Conservation (phyloP, 345 rosid genomes). For the Microcos paniculata region DNA sequence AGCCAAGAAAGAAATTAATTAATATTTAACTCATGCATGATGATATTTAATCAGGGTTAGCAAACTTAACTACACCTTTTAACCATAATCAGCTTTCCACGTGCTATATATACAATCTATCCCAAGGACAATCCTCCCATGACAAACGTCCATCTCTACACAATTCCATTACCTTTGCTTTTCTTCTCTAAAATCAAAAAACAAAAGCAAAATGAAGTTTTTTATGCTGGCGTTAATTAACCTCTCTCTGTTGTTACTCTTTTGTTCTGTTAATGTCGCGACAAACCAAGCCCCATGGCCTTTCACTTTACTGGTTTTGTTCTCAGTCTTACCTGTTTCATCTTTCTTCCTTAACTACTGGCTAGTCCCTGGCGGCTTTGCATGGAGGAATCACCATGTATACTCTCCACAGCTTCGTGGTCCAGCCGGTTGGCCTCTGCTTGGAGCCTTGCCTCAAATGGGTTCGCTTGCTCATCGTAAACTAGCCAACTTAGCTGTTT, state of each 20-base stretch:
- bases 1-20: neutral
- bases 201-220: constrained; percentile 25
- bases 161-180: constrained; percentile 17
- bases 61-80: neutral
- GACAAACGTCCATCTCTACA: constrained; percentile 27
- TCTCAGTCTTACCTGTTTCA: constrained; percentile 22
- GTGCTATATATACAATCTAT: constrained; percentile 34
- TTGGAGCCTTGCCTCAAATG: constrained; percentile 56
- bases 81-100: constrained; percentile 12
- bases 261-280: constrained; percentile 6
- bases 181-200: neutral
- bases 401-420: constrained; percentile 35
- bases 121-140: constrained; percentile 25
- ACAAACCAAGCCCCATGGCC: constrained; percentile 20
- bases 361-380: constrained; percentile 63
- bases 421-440: constrained; percentile 53
- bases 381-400: constrained; percentile 51
- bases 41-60: constrained; percentile 1
- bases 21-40: neutral
- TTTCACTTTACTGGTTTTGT: constrained; percentile 18
- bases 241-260: constrained; percentile 18
- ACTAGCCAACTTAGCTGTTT: constrained; percentile 45
- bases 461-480: constrained; percentile 61
- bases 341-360: constrained; percentile 35
- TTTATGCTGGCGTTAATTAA: constrained; percentile 1